phyloP scores from a whole-genome alignment of 2,329 filamentous ascomycete genomes.

The Colletotrichum sojae region DNA sequence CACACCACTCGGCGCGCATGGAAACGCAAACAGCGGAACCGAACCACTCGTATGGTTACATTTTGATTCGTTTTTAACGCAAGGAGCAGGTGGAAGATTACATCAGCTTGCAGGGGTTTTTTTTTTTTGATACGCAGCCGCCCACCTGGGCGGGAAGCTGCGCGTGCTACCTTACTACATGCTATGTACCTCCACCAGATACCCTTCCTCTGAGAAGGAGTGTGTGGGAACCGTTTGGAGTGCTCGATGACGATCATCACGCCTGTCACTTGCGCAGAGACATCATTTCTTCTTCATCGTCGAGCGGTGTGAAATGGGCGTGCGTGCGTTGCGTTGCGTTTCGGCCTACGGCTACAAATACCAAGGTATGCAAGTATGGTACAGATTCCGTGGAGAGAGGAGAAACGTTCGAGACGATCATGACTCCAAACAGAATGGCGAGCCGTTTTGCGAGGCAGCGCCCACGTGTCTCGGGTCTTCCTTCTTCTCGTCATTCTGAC shows the following conservation, averaged over 20 bases:
- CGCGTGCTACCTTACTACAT: no score
- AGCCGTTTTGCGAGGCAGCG: not conserved
- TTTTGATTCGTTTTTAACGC: not conserved
- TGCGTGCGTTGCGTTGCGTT: no score
- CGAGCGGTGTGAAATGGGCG: no score
- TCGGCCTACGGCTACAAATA: no score
- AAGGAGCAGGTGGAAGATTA: not conserved
- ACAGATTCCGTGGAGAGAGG: not conserved
- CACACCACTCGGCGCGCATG: slow-evolving; percentile 2
- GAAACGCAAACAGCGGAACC: not conserved
- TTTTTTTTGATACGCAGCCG: slow-evolving; percentile 11
- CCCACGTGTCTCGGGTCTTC: slow-evolving; percentile 25
- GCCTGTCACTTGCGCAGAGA: no score
- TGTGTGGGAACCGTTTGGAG: no score
- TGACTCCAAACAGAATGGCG: no score
- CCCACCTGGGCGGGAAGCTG: not conserved
- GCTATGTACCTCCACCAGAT: no score
- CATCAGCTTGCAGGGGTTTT: not conserved
- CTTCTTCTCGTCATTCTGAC: no score
- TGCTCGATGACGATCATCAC: no score
- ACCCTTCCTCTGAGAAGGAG: no score
- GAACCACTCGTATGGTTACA: not conserved
- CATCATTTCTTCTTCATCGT: no score
- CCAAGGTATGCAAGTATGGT: not conserved
- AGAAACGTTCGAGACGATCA: not conserved